Percentiles rank a stretch among this genome's conserved stretches.
Conservation (phyloP, 306 rosid species). For the Vachellia pachyceras region DNA sequence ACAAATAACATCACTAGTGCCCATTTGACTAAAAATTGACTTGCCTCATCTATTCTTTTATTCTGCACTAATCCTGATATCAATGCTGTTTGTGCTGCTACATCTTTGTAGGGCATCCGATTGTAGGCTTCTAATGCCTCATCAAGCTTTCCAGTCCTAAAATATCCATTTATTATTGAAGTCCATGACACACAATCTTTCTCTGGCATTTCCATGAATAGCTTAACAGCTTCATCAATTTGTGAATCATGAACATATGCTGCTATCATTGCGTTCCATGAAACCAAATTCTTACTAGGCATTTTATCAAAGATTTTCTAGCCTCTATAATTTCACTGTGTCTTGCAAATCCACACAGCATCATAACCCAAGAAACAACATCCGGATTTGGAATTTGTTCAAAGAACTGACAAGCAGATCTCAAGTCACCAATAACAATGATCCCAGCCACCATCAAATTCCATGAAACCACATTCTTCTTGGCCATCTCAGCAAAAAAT, state of each 20-base stretch:
- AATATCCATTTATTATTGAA: slow-evolving; percentile 71
- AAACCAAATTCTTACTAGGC: slow-evolving; percentile 71
- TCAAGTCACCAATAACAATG: slow-evolving; percentile 60
- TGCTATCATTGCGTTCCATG: slow-evolving; percentile 92
- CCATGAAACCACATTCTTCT: slow-evolving; percentile 80
- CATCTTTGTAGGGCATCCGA: slow-evolving; percentile 73
- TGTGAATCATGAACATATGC: slow-evolving; percentile 70
- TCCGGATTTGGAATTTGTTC: slow-evolving; percentile 61
- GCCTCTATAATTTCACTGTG: slow-evolving; percentile 64
- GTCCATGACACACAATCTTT: slow-evolving; percentile 87
- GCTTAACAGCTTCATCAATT: slow-evolving; percentile 62
- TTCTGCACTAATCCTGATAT: slow-evolving; percentile 69
- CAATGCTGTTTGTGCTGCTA: slow-evolving; percentile 79
- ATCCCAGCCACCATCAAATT: slow-evolving; percentile 80
- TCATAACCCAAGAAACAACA: slow-evolving; percentile 70
- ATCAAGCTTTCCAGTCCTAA: slow-evolving; percentile 70
- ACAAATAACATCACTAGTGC: slow-evolving; percentile 59
- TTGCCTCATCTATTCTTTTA: slow-evolving; percentile 70
- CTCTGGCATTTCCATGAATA: slow-evolving; percentile 67
- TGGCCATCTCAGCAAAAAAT: slow-evolving; percentile 63
- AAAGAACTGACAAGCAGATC: slow-evolving; percentile 71
- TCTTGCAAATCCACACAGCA: slow-evolving; percentile 75
- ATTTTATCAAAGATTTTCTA: slow-evolving; percentile 61
- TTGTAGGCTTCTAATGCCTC: slow-evolving; percentile 60
- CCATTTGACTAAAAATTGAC: slow-evolving; percentile 59